phyloP scores from a whole-genome alignment of 345 rosid genomes.

The Citrus trifoliata region DNA sequence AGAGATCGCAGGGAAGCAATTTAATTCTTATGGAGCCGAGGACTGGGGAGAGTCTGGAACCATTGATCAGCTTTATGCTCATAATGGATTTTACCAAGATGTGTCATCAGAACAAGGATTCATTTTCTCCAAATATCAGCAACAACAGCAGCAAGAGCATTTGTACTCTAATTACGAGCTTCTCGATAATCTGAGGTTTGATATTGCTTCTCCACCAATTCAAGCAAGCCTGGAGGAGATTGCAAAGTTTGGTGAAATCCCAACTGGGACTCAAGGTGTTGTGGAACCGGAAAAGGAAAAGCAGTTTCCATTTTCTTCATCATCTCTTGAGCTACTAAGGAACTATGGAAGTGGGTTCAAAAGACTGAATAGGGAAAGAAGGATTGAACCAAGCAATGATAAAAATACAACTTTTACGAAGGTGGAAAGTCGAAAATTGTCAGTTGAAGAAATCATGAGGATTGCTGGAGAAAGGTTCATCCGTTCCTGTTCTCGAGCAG shows the following conservation, averaged over 20 bases:
- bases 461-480: slow-evolving; percentile 48
- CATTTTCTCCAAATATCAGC: slow-evolving; percentile 15
- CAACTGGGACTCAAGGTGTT: background rate
- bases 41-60: slow-evolving; percentile 11
- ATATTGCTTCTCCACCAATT: slow-evolving; percentile 24
- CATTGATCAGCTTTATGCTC: slow-evolving; percentile 13
- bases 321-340: slow-evolving; percentile 43
- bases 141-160: slow-evolving; percentile 13
- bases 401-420: background rate
- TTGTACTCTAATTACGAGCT: slow-evolving; percentile 12
- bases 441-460: slow-evolving; percentile 42
- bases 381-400: slow-evolving; percentile 19
- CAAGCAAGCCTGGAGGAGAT: slow-evolving; percentile 28
- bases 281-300: slow-evolving; percentile 17
- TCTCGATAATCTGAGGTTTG: slow-evolving; percentile 21
- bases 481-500: slow-evolving; percentile 15
- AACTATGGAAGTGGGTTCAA: slow-evolving; percentile 26
- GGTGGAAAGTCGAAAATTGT: slow-evolving; percentile 10
- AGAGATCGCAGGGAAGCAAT: background rate
- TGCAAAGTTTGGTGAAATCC: slow-evolving; percentile 14
- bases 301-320: slow-evolving; percentile 16
- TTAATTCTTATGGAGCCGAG: slow-evolving; percentile 12
- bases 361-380: slow-evolving; percentile 18
- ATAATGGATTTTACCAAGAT: slow-evolving; percentile 18
- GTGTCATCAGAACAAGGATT: slow-evolving; percentile 7